Percentiles rank a stretch among this genome's conserved stretches.
Conservation (phyloP, 83 land plant genomes). For the Larix sibirica region DNA sequence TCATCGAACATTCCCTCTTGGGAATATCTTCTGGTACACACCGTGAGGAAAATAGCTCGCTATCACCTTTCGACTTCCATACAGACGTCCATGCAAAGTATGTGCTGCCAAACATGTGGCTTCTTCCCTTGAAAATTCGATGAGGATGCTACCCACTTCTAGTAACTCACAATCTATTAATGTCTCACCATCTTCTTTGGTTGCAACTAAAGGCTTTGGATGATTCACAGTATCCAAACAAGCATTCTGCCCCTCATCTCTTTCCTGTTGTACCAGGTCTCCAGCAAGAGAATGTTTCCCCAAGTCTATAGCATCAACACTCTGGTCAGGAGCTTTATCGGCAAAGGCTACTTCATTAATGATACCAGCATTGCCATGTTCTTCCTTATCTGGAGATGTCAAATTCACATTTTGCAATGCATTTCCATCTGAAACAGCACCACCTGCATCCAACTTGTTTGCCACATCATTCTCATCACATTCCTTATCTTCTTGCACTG, state of each 20-base stretch:
- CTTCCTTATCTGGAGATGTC: background rate
- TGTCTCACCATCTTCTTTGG: background rate
- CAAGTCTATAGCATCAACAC: background rate
- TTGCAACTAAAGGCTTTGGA: background rate
- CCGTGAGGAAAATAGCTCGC: slow-evolving; percentile 37
- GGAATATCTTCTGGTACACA: slow-evolving; percentile 37
- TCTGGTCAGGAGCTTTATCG: background rate
- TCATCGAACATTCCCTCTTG: slow-evolving; percentile 11
- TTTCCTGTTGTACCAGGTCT: background rate
- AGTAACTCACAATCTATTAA: slow-evolving; percentile 11
- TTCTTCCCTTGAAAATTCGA: slow-evolving; percentile 80
- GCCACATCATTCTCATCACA: background rate
- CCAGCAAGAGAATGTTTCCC: background rate
- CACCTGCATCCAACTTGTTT: slow-evolving; percentile 1
- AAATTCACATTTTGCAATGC: background rate
- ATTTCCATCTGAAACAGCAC: background rate
- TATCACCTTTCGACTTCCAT: slow-evolving; percentile 55
- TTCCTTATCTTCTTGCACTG: background rate
- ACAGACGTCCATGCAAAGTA: slow-evolving; percentile 75
- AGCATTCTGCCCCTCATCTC: background rate
- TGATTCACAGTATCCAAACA: background rate
- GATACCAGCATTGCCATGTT: background rate
- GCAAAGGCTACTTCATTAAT: background rate
- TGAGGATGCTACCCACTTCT: slow-evolving; percentile 62
- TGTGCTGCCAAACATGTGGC: slow-evolving; percentile 84